Evolutionary conservation across 305 asterid species (phyloP).

Genomic region (Petunia hybrid): DNA sequence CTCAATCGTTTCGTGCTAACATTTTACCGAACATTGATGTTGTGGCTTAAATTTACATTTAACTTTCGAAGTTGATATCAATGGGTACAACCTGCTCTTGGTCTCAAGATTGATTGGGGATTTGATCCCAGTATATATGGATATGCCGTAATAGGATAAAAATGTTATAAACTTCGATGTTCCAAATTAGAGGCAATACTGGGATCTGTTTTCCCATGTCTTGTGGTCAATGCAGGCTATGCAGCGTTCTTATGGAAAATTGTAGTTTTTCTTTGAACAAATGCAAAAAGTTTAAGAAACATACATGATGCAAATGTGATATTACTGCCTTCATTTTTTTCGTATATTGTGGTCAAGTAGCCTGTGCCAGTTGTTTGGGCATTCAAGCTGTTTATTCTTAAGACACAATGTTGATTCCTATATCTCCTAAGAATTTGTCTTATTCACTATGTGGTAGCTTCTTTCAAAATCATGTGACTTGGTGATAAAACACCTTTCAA

Average conservation of each 20-base stretch:
- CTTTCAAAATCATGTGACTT: constrained; percentile 37
- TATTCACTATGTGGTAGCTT: constrained; percentile 5
- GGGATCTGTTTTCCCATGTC: constrained; percentile 6
- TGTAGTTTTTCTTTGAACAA: neutral
- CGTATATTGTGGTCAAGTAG: neutral
- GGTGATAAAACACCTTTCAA: constrained; percentile 30
- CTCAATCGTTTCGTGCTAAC: neutral
- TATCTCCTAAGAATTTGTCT: constrained; percentile 3
- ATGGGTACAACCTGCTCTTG: constrained; percentile 5
- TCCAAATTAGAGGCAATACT: neutral
- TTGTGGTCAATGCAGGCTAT: constrained; percentile 18
- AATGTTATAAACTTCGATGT: neutral
- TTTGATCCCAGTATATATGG: neutral
- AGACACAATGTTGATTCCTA: neutral
- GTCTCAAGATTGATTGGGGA: constrained; percentile 20
- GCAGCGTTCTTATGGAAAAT: neutral
- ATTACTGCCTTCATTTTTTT: neutral
- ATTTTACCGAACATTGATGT: neutral
- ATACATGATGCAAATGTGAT: neutral
- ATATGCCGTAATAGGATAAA: constrained; percentile 2
- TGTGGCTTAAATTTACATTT: neutral
- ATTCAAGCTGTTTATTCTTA: constrained; percentile 10
- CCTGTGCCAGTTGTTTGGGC: constrained; percentile 1
- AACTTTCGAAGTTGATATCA: neutral
- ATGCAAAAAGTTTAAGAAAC: neutral